Percentiles rank a stretch among this genome's conserved stretches.
Evolutionary conservation across 345 rosid genomes (phyloP).

Genomic region (Toxicodendron radicans): DNA sequence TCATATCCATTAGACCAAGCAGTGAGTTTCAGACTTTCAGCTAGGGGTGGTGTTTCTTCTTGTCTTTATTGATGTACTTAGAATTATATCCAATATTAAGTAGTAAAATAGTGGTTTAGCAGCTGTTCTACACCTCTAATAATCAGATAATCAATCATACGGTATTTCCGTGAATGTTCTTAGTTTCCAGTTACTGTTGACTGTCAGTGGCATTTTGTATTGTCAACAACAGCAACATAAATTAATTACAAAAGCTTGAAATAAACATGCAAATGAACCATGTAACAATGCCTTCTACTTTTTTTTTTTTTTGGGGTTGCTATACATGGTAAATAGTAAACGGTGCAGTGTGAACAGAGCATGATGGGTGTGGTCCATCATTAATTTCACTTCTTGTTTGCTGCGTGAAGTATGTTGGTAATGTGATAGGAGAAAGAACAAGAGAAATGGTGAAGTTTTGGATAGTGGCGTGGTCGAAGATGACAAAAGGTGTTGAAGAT

Average conservation of each 20-base stretch:
- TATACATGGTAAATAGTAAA: not conserved
- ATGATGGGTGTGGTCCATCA: not conserved
- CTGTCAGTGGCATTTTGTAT: constrained; percentile 7
- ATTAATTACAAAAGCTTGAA: not conserved
- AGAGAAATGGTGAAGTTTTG: not conserved
- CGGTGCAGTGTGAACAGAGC: not conserved
- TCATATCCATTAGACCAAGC: constrained; percentile 17
- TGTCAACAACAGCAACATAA: not conserved
- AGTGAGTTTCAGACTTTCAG: constrained; percentile 8
- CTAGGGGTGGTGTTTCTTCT: not conserved
- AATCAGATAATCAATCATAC: not conserved
- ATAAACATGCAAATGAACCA: not conserved
- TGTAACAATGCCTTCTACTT: not conserved
- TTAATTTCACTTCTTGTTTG: not conserved
- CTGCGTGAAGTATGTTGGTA: not conserved
- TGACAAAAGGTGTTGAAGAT: constrained; percentile 8
- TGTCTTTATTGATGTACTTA: not conserved
- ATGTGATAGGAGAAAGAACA: constrained; percentile 13
- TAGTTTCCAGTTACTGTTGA: constrained; percentile 3
- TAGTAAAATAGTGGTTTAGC: constrained; percentile 1
- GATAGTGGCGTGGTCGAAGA: constrained; percentile 18
- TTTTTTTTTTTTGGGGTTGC: too few relatives aligned
- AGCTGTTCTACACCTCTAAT: not conserved
- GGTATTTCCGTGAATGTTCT: constrained; percentile 6
- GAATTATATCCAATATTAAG: not conserved